Evolutionary conservation across 768 basidiomycete species (phyloP).

Genomic region (Boletus patriciae): DNA sequence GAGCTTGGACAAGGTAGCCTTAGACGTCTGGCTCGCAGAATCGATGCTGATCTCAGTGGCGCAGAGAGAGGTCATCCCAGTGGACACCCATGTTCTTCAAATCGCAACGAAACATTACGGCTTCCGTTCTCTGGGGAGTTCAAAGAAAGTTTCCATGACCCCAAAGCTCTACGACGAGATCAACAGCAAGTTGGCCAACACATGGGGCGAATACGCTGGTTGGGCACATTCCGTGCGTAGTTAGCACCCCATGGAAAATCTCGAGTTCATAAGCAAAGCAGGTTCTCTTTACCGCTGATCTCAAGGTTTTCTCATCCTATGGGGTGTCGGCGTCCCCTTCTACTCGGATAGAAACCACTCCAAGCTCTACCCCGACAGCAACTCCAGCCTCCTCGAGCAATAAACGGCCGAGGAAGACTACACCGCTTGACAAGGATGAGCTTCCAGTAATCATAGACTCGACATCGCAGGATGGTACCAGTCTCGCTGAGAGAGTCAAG

Average conservation of each 20-base stretch:
- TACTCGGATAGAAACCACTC: slow-evolving; percentile 8
- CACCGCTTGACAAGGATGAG: neutral
- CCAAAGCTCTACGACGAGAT: slow-evolving; percentile 77
- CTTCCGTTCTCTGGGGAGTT: slow-evolving; percentile 43
- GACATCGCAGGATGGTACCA: slow-evolving; percentile 8
- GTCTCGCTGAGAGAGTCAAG: slow-evolving; percentile 46
- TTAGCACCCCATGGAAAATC: neutral
- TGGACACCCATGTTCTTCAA: slow-evolving; percentile 94
- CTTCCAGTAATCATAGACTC: slow-evolving; percentile 8
- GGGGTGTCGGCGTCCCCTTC: slow-evolving; percentile 40
- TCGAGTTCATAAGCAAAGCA: slow-evolving; percentile 25
- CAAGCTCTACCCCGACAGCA: slow-evolving; percentile 26
- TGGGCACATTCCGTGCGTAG: slow-evolving; percentile 81
- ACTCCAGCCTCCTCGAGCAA: slow-evolving; percentile 37
- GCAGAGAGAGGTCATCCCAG: slow-evolving; percentile 86
- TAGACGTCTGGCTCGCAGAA: slow-evolving; percentile 1
- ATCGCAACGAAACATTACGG: slow-evolving; percentile 82
- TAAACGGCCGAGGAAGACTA: slow-evolving; percentile 29
- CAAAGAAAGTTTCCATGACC: slow-evolving; percentile 62
- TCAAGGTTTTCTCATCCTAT: slow-evolving; percentile 64
- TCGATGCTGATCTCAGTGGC: slow-evolving; percentile 3
- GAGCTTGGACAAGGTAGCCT: slow-evolving; percentile 81
- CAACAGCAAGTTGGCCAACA: slow-evolving; percentile 51
- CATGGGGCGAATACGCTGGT: slow-evolving; percentile 86
- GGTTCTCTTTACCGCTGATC: slow-evolving; percentile 75